Evolutionary conservation across 1,284 basidiomycete species (phyloP).

Genomic region (Puccinia novopanici): DNA sequence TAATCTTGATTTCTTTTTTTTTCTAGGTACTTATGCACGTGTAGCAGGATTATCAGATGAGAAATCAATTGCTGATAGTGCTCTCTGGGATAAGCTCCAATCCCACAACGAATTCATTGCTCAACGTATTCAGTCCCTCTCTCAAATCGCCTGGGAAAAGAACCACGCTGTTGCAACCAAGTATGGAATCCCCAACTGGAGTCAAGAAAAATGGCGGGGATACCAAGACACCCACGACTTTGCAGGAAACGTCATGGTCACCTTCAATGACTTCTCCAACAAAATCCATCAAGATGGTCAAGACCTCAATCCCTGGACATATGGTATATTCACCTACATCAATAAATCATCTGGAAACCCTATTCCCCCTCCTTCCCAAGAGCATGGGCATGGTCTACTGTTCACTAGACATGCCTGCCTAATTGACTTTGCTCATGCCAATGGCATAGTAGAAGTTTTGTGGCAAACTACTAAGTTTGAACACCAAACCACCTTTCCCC

Average conservation of each 20-base stretch:
- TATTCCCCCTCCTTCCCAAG: background rate
- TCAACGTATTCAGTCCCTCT: background rate
- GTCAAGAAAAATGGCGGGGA: slow-evolving; percentile 4
- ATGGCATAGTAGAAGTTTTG: background rate
- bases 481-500: background rate
- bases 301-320: background rate
- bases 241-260: slow-evolving; percentile 10
- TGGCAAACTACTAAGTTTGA: slow-evolving; percentile 7
- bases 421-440: background rate
- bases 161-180: background rate
- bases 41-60: background rate
- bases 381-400: background rate
- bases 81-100: background rate
- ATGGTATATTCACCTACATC: background rate
- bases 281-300: background rate
- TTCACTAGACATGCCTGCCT: background rate
- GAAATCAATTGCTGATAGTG: background rate
- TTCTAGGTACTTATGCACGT: background rate
- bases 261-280: slow-evolving; percentile 11
- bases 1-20: background rate
- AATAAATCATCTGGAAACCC: background rate
- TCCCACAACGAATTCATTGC: slow-evolving; percentile 14
- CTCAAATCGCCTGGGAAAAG: background rate
- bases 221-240: background rate
- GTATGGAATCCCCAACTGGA: background rate